Base-by-base conservation (phyloP, 768 basidiomycete species). In the Trametes maxima region DNA sequence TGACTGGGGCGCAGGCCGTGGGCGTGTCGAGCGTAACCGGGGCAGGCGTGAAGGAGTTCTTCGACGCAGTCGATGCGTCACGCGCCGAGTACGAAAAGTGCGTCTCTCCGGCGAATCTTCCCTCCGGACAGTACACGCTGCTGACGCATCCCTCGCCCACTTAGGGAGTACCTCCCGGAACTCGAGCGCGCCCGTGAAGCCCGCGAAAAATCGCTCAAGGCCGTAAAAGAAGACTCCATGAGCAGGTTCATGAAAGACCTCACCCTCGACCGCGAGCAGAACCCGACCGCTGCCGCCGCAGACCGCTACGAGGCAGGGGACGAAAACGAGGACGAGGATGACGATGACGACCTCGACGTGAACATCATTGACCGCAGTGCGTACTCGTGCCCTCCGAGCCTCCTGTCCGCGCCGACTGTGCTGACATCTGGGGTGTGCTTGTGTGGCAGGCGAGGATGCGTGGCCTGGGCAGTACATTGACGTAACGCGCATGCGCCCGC, bases 21-120 rank as follows among this genome's bases (percentile, higher is more conserved):
- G 95, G 97, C 16, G 96, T 98, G 13, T 95, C 94, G 17, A 95
- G 95, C 59, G 80, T 93, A 81, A 98, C 97, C 1, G 97, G 97
- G n/a, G 89, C 87, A 33, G 97, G 97, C 3, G 84, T 99, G 69
- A 80, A 87, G 64, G 92, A 92, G 55, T 97, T 99, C 73, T 91
- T 99, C 69, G 85, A 89, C 33, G 94, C 93, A 2, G 94, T 99
- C 11, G 89, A 95, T 65, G 88, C 85, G 33, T 94, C 92, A 1
- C 79, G 94, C 66, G 79, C 85, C 57, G 95, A 95, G 74, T 99
- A 97, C 74, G 88, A 92, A 74, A 88, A 79, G 95, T 97, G 69
- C 67, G 85, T 74, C 11, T 74, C 11, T 51, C 25, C 33, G 21
- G 4, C 51, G 5, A 7, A 16, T 44, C 33, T 28, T 21, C 11